Evolutionary conservation across 306 rosid genomes (phyloP), one percentile per base, ranked within the genome.

Genomic region (Cucurbita argyrosperma): DNA sequence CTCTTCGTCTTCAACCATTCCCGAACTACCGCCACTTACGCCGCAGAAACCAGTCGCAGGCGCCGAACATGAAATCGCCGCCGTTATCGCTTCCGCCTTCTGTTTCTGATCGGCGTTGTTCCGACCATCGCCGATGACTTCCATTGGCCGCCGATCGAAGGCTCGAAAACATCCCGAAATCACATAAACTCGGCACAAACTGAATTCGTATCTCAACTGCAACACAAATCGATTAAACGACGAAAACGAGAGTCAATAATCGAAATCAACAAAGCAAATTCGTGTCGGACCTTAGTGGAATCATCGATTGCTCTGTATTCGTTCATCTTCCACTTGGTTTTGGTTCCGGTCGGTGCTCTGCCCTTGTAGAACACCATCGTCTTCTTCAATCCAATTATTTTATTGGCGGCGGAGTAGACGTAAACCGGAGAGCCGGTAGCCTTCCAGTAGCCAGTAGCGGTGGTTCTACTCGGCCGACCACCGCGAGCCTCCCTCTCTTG

Each of bases 321-420:
- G 67, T 90, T 86, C 96, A 90, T 88, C 85, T 93, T 93, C 98
- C 96, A 90, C 42, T 87, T 87, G 65, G 96, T 93, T 80, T 89
- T 93, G 9, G 80, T 88, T 37, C 98, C 96, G 0, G 79, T 84
- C 1, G 97, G 98, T 54, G 98, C 93, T 82, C 81, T 92, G 5
- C 96, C 98, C 46, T 43, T 80, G 76, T 92, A 90, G 77, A 92
- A 92, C 0, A 90, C 98, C 98, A 90, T 90, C 39, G 90, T 84
- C 80, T 90, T 92, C 87, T 88, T 92, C 23, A 87, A 71, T 15
- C 96, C 98, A 53, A 92, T 90, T 51, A 81, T 82, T 45, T 51
- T 75, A 56, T 78, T 88, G 19, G 80, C 85, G 8, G 86, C 77
- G 21, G 98, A 92, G 86, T 85, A 92, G 8, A 92, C 96, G 42